These are phyloP conservation scores for Clonostachys rhizophaga DNA, from an alignment of 2,329 filamentous ascomycete genomes.

Conservation along the genomic window DNA sequence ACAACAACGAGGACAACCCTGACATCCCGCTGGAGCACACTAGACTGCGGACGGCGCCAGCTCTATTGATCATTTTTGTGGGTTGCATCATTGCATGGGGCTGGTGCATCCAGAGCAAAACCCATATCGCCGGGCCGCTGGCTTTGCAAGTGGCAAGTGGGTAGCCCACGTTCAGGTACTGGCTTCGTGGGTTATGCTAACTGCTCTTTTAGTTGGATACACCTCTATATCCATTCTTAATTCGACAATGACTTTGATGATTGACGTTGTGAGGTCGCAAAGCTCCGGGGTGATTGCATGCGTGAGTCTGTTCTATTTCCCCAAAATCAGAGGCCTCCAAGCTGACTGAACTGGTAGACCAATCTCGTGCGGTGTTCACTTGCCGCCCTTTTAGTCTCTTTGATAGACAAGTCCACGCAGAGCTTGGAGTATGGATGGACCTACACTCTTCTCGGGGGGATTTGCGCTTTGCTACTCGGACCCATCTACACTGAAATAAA, in stretches of 20 bases:
- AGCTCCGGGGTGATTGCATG: constrained; percentile 21
- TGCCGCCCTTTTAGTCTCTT: constrained; percentile 15
- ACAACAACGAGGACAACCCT: background rate
- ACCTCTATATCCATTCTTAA: constrained; percentile 21
- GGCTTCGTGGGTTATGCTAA: background rate
- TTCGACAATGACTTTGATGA: constrained; percentile 21
- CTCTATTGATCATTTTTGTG: constrained; percentile 13
- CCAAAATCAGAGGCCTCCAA: background rate
- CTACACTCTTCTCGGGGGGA: constrained; percentile 11
- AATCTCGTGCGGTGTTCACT: constrained; percentile 19
- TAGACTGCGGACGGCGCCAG: constrained; percentile 15
- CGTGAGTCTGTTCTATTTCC: constrained; percentile 4
- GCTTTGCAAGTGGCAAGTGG: constrained; percentile 14
- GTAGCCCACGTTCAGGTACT: background rate
- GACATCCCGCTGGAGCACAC: constrained; percentile 17
- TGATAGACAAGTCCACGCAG: constrained; percentile 16
- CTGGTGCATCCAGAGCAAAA: constrained; percentile 13
- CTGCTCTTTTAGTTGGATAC: constrained; percentile 13
- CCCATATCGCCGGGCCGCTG: constrained; percentile 13
- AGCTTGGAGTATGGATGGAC: constrained; percentile 9
- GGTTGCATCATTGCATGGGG: constrained; percentile 17
- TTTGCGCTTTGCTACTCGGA: constrained; percentile 8
- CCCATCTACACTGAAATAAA: constrained; percentile 13
- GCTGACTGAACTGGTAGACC: constrained; percentile 7
- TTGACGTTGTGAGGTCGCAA: constrained; percentile 17